Conservation (phyloP, 805 yeast species). For the Kodamaea laetipori region DNA sequence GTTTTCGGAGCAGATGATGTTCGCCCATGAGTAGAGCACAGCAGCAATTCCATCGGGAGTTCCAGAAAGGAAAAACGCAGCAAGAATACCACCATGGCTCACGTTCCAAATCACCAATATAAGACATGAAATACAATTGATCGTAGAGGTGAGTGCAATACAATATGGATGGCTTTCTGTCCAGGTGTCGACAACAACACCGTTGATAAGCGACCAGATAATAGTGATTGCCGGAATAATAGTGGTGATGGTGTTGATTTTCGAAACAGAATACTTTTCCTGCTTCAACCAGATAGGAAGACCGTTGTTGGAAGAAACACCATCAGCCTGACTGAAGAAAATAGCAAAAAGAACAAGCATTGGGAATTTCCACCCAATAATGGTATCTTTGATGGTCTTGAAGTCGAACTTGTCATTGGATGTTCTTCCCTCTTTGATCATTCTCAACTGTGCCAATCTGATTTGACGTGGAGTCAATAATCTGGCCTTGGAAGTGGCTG, state of each 20-base stretch:
- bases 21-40: conserved; percentile 27
- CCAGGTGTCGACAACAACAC: conserved; percentile 29
- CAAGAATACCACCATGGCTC: conserved; percentile 24
- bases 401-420: conserved; percentile 21
- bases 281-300: conserved; percentile 19
- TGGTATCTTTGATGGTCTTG: conserved; percentile 31
- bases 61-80: conserved; percentile 27
- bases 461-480: conserved; percentile 12
- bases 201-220: conserved; percentile 26
- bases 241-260: conserved; percentile 52
- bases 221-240: conserved; percentile 55
- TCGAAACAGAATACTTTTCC: conserved; percentile 42
- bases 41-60: conserved; percentile 30
- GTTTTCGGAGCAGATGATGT: conserved; percentile 25
- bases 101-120: conserved; percentile 28
- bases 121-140: conserved; percentile 23
- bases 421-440: conserved; percentile 18
- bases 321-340: conserved; percentile 35
- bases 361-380: conserved; percentile 31
- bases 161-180: conserved; percentile 25
- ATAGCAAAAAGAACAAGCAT: conserved; percentile 28
- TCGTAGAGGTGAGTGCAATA: conserved; percentile 19
- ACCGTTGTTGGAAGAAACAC: conserved; percentile 30
- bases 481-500: conserved; percentile 11
- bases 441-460: conserved; percentile 20